Conservation (phyloP, 768 basidiomycete genomes). For the Trametes cinnabarina region DNA sequence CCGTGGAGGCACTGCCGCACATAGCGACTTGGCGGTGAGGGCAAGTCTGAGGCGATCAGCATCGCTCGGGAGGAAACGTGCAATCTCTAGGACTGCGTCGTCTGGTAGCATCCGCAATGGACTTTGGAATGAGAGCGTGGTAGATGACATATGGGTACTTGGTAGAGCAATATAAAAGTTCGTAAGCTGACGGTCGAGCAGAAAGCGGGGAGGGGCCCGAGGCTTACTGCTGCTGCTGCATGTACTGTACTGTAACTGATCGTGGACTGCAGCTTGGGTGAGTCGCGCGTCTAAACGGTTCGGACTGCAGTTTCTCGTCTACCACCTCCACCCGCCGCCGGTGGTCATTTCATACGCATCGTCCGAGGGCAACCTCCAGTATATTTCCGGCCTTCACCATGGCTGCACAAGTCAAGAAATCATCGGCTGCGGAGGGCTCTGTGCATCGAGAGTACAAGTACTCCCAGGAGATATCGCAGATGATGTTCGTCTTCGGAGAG, state of each 20-base stretch:
- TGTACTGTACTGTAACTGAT: too few relatives aligned
- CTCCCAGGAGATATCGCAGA: slow-evolving; percentile 88
- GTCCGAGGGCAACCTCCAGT: too few relatives aligned
- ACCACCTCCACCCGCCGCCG: not conserved
- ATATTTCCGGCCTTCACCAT: slow-evolving; percentile 2
- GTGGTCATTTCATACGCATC: not conserved
- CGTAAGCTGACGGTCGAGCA: too few relatives aligned
- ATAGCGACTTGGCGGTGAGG: not conserved
- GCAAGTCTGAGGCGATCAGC: not conserved
- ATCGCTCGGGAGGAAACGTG: not conserved
- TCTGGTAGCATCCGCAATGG: not conserved
- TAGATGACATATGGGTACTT: slow-evolving; percentile 74
- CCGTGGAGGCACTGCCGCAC: too few relatives aligned
- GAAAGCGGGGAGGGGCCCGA: too few relatives aligned
- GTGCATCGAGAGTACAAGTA: slow-evolving; percentile 75
- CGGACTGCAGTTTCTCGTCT: too few relatives aligned
- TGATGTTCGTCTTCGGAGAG: slow-evolving; percentile 99
- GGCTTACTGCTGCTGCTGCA: too few relatives aligned
- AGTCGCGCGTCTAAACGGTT: too few relatives aligned
- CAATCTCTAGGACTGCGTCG: not conserved
- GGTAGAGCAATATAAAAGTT: too few relatives aligned
- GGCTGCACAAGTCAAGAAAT: slow-evolving; percentile 20
- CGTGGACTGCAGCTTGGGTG: too few relatives aligned
- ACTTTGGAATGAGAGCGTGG: slow-evolving; percentile 62
- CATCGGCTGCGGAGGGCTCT: slow-evolving; percentile 12